phyloP scores from a whole-genome alignment of 108 stramenopile species.

The Fragilaria crotonensis region DNA sequence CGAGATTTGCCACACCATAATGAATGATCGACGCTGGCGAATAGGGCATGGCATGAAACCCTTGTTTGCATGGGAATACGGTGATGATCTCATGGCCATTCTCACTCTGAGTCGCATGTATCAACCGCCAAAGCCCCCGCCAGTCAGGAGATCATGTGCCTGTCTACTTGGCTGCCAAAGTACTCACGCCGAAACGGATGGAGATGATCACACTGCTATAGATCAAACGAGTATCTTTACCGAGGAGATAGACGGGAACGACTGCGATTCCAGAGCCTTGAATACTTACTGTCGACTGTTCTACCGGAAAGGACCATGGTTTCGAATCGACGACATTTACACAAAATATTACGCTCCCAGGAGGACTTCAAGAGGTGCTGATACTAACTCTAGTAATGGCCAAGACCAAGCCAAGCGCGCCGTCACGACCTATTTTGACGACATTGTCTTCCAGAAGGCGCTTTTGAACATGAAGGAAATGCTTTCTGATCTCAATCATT shows the following conservation, averaged over 20 bases:
- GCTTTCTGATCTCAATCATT: too few relatives aligned
- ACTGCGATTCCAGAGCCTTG: conserved; percentile 44
- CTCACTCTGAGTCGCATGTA: conserved; percentile 41
- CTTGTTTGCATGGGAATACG: conserved; percentile 63
- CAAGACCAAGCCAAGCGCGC: background rate
- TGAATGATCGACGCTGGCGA: conserved; percentile 61
- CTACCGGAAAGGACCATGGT: conserved; percentile 78
- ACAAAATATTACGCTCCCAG: conserved; percentile 59
- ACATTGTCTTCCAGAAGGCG: too few relatives aligned
- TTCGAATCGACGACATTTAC: conserved; percentile 63
- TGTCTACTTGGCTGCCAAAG: too few relatives aligned
- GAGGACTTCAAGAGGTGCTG: background rate
- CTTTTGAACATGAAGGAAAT: too few relatives aligned
- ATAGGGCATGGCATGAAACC: conserved; percentile 13
- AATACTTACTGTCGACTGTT: conserved; percentile 66
- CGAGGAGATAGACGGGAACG: conserved; percentile 15
- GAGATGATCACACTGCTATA: background rate
- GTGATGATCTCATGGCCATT: conserved; percentile 70
- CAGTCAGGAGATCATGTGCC: too few relatives aligned
- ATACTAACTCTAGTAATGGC: background rate
- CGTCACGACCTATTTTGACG: too few relatives aligned
- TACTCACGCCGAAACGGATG: background rate
- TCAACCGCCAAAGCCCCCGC: conserved; percentile 2
- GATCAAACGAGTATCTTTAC: background rate
- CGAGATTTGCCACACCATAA: conserved; percentile 59